These are phyloP conservation scores for Fragaria iinumae DNA, from an alignment of 306 rosid genomes.

Conservation along the genomic window DNA sequence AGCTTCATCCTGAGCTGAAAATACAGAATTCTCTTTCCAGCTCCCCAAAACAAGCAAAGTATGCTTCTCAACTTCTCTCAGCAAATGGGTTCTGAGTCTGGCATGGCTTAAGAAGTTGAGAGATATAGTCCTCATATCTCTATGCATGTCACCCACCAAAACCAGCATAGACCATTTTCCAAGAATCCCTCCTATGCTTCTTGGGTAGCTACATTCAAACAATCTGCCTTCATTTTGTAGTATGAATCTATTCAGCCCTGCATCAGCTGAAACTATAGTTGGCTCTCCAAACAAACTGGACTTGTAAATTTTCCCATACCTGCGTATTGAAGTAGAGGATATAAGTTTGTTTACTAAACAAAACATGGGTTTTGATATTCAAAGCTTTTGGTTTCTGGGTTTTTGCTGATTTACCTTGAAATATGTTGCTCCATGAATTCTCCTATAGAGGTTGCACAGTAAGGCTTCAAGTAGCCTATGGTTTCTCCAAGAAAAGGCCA, in stretches of 20 bases:
- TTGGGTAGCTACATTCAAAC: conserved; percentile 92
- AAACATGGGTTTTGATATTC: conserved; percentile 11
- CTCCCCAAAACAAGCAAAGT: conserved; percentile 61
- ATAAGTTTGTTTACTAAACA: neutral
- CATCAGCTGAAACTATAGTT: conserved; percentile 89
- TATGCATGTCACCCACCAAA: conserved; percentile 97
- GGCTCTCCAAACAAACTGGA: conserved; percentile 85
- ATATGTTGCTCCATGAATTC: conserved; percentile 83
- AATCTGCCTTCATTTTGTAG: conserved; percentile 90
- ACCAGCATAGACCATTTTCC: conserved; percentile 99
- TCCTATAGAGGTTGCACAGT: conserved; percentile 75
- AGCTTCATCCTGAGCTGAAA: conserved; percentile 92
- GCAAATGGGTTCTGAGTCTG: conserved; percentile 62
- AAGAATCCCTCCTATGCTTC: conserved; percentile 93
- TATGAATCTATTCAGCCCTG: conserved; percentile 82
- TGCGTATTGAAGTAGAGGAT: conserved; percentile 21
- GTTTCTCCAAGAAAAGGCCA: conserved; percentile 95
- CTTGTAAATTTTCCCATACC: conserved; percentile 89
- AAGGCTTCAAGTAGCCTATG: conserved; percentile 70
- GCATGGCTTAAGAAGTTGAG: conserved; percentile 85
- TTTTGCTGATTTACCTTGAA: conserved; percentile 45
- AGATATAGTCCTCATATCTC: conserved; percentile 80
- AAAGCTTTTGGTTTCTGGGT: neutral
- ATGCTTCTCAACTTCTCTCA: conserved; percentile 78
- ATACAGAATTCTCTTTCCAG: conserved; percentile 59